Evolutionary conservation across 306 rosid species (phyloP).

Genomic region (Casuarina glauca): DNA sequence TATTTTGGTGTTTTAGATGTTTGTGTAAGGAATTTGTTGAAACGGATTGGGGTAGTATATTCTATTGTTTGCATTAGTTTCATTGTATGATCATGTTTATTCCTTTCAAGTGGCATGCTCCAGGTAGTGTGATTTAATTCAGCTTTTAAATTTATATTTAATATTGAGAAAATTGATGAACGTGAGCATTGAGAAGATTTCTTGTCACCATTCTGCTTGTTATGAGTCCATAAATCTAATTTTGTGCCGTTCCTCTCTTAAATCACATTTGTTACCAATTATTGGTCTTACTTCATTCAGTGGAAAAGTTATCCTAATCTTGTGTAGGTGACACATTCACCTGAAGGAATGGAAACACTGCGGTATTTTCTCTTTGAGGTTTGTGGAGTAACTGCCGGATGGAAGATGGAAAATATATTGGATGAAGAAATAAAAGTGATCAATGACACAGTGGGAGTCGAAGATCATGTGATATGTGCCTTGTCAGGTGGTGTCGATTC

Average conservation of each 20-base stretch:
- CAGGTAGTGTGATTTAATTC: neutral
- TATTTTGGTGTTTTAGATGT: neutral
- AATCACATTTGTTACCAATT: neutral
- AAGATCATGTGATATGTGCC: slow-evolving; percentile 83
- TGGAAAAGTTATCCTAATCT: neutral
- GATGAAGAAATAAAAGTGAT: slow-evolving; percentile 84
- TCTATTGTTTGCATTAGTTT: neutral
- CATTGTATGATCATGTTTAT: neutral
- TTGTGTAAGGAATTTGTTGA: neutral
- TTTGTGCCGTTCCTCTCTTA: neutral
- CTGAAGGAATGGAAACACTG: slow-evolving; percentile 82
- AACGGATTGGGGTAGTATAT: neutral
- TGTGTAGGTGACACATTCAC: slow-evolving; percentile 87
- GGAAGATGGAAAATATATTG: slow-evolving; percentile 87
- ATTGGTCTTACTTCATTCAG: neutral
- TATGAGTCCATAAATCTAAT: neutral
- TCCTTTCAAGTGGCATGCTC: neutral
- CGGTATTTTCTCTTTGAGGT: slow-evolving; percentile 68
- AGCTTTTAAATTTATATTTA: neutral
- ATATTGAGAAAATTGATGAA: neutral
- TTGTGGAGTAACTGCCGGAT: slow-evolving; percentile 65
- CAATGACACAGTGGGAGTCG: slow-evolving; percentile 52
- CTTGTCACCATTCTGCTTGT: neutral
- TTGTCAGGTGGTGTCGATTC: slow-evolving; percentile 98
- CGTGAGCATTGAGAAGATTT: neutral